Evolutionary conservation across 2,329 filamentous ascomycete species (phyloP).

Genomic region (Fusarium transvaalense): DNA sequence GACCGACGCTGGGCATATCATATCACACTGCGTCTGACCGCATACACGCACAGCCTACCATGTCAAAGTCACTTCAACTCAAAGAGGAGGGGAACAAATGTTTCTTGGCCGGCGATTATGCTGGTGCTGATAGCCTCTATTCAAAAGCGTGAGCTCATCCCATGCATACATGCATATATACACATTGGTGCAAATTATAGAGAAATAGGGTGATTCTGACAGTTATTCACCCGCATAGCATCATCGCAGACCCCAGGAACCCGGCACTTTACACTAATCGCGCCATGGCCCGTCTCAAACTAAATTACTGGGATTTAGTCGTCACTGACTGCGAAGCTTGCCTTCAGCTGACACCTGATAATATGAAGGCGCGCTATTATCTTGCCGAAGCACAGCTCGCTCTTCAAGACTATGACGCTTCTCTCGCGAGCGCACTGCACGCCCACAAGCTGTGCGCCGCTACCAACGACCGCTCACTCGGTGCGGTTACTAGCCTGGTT

Average conservation of each 20-base stretch:
- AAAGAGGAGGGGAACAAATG: constrained; percentile 73
- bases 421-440: constrained; percentile 74
- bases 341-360: constrained; percentile 72
- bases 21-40: constrained; percentile 4
- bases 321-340: constrained; percentile 82
- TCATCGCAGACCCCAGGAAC: constrained; percentile 82
- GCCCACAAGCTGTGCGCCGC: constrained; percentile 79
- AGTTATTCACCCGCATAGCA: constrained; percentile 61
- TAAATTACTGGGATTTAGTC: constrained; percentile 78
- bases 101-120: constrained; percentile 75
- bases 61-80: constrained; percentile 57
- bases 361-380: constrained; percentile 87
- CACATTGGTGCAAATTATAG: not conserved
- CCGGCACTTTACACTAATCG: constrained; percentile 89
- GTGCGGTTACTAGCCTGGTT: constrained; percentile 78
- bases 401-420: constrained; percentile 74
- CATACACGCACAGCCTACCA: constrained; percentile 23
- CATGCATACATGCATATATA: not conserved
- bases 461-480: constrained; percentile 74
- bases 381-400: constrained; percentile 86
- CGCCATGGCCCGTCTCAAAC: constrained; percentile 82
- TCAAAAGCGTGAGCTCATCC: constrained; percentile 71
- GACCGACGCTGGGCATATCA: not conserved
- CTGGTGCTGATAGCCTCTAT: constrained; percentile 75
- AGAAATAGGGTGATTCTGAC: constrained; percentile 20